Evolutionary conservation across 2,329 filamentous ascomycete genomes (phyloP).

Genomic region (Zasmidium angulare): DNA sequence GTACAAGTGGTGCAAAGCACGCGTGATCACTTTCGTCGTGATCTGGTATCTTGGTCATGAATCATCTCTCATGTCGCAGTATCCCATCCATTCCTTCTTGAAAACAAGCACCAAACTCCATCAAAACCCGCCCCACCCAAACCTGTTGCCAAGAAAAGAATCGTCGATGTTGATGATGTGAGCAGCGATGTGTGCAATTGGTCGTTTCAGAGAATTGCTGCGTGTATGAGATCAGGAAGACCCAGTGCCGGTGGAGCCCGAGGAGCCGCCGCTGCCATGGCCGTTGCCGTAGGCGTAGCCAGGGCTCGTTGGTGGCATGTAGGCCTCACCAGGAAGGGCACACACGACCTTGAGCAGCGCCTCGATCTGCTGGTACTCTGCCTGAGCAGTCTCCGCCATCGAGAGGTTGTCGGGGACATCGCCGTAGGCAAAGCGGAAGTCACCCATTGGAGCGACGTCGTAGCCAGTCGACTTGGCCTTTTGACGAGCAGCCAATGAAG

Average conservation of each 20-base stretch:
- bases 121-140: not conserved
- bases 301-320: not conserved
- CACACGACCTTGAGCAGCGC: slow-evolving; percentile 21
- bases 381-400: slow-evolving; percentile 26
- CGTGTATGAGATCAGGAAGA: not conserved
- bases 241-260: not conserved
- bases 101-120: no score
- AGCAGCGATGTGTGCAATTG: not conserved
- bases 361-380: slow-evolving; percentile 29
- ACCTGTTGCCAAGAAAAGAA: not conserved
- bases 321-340: no score
- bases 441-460: slow-evolving; percentile 27
- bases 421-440: slow-evolving; percentile 29
- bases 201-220: not conserved
- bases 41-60: not conserved
- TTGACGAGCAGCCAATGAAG: slow-evolving; percentile 21
- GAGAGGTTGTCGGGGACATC: slow-evolving; percentile 15
- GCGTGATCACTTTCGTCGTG: not conserved
- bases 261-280: not conserved
- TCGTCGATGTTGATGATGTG: not conserved
- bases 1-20: no score
- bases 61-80: not conserved
- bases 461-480: slow-evolving; percentile 14
- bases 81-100: not conserved
- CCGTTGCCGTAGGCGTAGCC: not conserved